Evolutionary conservation across 352 stramenopile genomes (phyloP), one percentile per base, ranked within the genome.

Genomic region (Pythium volutum): DNA sequence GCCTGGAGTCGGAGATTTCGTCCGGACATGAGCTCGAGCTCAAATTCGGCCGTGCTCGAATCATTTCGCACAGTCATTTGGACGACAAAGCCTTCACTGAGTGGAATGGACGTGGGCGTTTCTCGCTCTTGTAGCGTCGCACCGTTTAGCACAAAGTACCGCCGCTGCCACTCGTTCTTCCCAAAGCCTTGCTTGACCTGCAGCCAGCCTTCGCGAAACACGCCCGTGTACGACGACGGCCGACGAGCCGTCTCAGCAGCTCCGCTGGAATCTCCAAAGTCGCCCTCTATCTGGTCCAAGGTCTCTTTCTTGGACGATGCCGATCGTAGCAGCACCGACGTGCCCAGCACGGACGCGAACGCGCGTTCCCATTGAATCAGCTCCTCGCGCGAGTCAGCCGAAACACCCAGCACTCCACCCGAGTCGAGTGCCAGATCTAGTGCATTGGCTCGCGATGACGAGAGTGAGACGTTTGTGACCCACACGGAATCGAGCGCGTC

Each of bases 91-190:
- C 84, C 66, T 22, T 83, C 72, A 8, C 73, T 74, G 2, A 75
- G 80, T 4, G 78, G 48, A n/a, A 73, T 61, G n/a, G 83, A 72
- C 26, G 73, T 71, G 0, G 81, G 78, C 2, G 64, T 62, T 27
- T 91, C 76, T 9, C 80, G 80, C 48, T 91, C 86, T 64, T 86
- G 71, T 16, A 93, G 60, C 66, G 78, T 81, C 0, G 73, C 64
- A 25, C 82, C 78, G 15, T 73, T 67, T 7, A 91, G 63, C 23
- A 77, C 70, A 59, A 91, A 87, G 54, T 87, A 91, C 2, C 79
- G 71, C 41, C 74, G 70, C 39, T 81, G 79, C 81, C 81, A 91
- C n/a, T 74, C 59, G 10, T 71, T 74, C 12, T 67, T 75, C 5
- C 36, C 45, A 34, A 74, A 70, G 23, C 77, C 76, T 31, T 82